phyloP scores from a whole-genome alignment of 2,329 filamentous ascomycete species.

The Calonectria pteridis region DNA sequence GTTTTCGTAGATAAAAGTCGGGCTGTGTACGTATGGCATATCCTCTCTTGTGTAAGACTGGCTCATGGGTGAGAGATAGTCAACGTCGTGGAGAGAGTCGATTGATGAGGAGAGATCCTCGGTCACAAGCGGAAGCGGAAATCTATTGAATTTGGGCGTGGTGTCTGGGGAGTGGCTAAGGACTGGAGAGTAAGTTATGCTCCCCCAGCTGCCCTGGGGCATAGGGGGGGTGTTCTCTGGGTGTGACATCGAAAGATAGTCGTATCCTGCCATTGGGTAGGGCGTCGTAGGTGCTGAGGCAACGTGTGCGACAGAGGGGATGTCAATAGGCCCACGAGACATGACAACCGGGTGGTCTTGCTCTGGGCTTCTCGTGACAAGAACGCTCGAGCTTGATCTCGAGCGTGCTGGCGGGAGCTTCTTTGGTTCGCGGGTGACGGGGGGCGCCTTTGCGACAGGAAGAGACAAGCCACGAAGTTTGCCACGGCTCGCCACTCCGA shows the following conservation, averaged over 20 bases:
- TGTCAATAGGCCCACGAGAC: constrained; percentile 52
- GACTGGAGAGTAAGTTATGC: constrained; percentile 60
- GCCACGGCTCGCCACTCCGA: constrained; percentile 93
- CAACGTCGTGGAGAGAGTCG: constrained; percentile 72
- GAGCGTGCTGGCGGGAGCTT: constrained; percentile 58
- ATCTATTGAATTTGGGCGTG: constrained; percentile 58
- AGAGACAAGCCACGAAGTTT: constrained; percentile 92
- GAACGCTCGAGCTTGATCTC: constrained; percentile 59
- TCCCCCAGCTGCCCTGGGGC: constrained; percentile 59
- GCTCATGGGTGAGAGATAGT: constrained; percentile 72
- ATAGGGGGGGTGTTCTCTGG: constrained; percentile 56
- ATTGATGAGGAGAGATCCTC: constrained; percentile 67
- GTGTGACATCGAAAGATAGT: constrained; percentile 65
- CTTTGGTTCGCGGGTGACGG: constrained; percentile 64
- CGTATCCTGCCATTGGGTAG: constrained; percentile 54
- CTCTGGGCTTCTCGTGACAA: constrained; percentile 42
- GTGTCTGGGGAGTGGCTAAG: constrained; percentile 49
- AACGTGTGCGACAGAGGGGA: constrained; percentile 48
- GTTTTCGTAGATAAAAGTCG: constrained; percentile 68
- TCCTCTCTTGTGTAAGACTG: constrained; percentile 70
- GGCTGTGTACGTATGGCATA: constrained; percentile 67
- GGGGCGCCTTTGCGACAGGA: constrained; percentile 72
- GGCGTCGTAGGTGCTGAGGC: constrained; percentile 61
- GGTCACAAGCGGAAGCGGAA: constrained; percentile 60
- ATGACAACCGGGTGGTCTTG: constrained; percentile 50